Conservation (phyloP, 2,329 filamentous ascomycete species). For the Epicoccum sorghinum region DNA sequence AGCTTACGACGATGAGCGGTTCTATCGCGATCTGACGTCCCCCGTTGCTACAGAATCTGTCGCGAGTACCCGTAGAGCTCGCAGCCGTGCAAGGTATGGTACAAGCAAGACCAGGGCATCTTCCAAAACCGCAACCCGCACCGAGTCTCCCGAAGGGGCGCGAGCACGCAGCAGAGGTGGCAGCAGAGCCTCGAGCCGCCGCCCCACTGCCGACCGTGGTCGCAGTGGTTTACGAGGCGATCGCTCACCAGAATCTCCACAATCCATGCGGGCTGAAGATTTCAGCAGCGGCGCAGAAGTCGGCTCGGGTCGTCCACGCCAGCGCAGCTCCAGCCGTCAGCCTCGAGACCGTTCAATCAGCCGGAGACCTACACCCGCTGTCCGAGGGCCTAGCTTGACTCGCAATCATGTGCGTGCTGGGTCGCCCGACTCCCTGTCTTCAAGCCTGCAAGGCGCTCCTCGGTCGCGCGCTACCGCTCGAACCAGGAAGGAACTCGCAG, state of each 20-base stretch:
- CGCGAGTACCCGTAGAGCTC: conserved; percentile 41
- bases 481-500: conserved; percentile 57
- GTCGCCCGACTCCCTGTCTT: conserved; percentile 45
- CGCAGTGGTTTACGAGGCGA: conserved; percentile 48
- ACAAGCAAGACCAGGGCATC: conserved; percentile 45
- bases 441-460: conserved; percentile 37
- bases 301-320: conserved; percentile 59
- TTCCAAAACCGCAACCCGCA: conserved; percentile 42
- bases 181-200: conserved; percentile 47
- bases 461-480: conserved; percentile 36
- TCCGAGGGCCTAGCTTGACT: conserved; percentile 42
- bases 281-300: conserved; percentile 67
- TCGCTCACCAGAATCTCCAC: conserved; percentile 79
- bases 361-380: conserved; percentile 35
- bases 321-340: conserved; percentile 59
- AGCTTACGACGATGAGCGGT: conserved; percentile 55
- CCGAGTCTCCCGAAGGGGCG: conserved; percentile 45
- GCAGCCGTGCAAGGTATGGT: conserved; percentile 42
- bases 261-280: conserved; percentile 71
- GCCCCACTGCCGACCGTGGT: conserved; percentile 40
- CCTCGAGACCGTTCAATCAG: conserved; percentile 52
- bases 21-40: conserved; percentile 50
- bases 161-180: conserved; percentile 37
- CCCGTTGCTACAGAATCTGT: conserved; percentile 47
- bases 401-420: conserved; percentile 41